Conservation (phyloP, 2,329 filamentous ascomycete species). For the Aureobasidium namibiae region DNA sequence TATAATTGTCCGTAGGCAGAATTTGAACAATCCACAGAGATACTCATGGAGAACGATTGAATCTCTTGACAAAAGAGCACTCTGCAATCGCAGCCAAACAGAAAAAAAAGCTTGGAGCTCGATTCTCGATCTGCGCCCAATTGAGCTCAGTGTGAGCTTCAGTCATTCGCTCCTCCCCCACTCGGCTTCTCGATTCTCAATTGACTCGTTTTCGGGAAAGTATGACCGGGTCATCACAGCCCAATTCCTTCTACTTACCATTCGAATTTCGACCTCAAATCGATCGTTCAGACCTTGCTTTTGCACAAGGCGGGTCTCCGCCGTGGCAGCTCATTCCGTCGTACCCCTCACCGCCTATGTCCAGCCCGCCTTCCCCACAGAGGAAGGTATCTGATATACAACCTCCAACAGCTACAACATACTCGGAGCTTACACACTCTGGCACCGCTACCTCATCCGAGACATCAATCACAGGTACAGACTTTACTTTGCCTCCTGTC, state of each 20-base stretch:
- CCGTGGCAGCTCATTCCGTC: constrained; percentile 10
- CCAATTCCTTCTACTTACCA: constrained; percentile 6
- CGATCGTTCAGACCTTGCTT: constrained; percentile 4
- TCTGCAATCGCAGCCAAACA: background rate
- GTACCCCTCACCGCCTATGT: constrained; percentile 46
- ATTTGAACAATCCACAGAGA: background rate
- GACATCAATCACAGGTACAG: background rate
- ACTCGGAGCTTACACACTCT: background rate
- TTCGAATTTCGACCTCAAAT: constrained; percentile 2
- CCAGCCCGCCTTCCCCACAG: constrained; percentile 39
- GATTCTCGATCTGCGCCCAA: background rate
- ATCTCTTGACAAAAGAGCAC: background rate
- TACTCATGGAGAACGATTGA: background rate
- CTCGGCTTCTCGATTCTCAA: background rate
- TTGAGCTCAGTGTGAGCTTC: background rate
- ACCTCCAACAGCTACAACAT: background rate
- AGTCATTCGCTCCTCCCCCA: constrained; percentile 9
- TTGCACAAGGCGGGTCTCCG: constrained; percentile 4
- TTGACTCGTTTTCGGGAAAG: constrained; percentile 3
- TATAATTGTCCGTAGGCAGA: constrained; percentile 7
- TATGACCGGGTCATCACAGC: constrained; percentile 10
- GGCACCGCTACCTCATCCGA: background rate
- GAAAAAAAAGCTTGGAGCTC: background rate
- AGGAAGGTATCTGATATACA: constrained; percentile 14
- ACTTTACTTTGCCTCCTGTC: background rate